A percentile compares a stretch with the other conserved stretches of the same genome.
Conservation (phyloP, 345 rosid genomes). For the Cardamine chenopodiifolia region DNA sequence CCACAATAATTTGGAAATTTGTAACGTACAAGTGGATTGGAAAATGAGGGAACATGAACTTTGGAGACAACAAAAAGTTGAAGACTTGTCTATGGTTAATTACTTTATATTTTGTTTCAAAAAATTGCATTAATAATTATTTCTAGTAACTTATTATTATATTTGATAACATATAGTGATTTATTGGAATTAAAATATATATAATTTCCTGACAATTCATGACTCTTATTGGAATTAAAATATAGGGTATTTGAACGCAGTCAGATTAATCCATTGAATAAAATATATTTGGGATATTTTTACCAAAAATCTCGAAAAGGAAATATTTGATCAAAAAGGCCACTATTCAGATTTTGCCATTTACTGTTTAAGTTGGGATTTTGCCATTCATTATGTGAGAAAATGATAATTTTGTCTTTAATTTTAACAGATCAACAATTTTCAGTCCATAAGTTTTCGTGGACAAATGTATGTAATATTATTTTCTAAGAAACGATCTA, state of each 20-base stretch:
- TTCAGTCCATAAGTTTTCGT: too few relatives aligned
- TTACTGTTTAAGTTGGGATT: too few relatives aligned
- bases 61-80: constrained; percentile 24
- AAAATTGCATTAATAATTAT: not conserved
- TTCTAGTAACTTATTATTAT: not conserved
- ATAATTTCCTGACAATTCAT: too few relatives aligned
- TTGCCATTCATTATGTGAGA: too few relatives aligned
- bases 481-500: too few relatives aligned
- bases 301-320: not conserved
- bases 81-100: constrained; percentile 8
- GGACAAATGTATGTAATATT: too few relatives aligned
- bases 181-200: not conserved
- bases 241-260: not conserved
- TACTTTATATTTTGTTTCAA: constrained; percentile 1
- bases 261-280: not conserved
- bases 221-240: not conserved
- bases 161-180: not conserved
- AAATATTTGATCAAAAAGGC: too few relatives aligned
- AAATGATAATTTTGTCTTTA: too few relatives aligned
- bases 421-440: too few relatives aligned
- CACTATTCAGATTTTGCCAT: too few relatives aligned
- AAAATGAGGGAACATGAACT: constrained; percentile 35
- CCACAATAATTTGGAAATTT: not conserved
- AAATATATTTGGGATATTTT: not conserved
- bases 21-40: constrained; percentile 7